These are phyloP conservation scores for Suillus luteus DNA, from an alignment of 768 basidiomycete genomes.

Conservation along the genomic window DNA sequence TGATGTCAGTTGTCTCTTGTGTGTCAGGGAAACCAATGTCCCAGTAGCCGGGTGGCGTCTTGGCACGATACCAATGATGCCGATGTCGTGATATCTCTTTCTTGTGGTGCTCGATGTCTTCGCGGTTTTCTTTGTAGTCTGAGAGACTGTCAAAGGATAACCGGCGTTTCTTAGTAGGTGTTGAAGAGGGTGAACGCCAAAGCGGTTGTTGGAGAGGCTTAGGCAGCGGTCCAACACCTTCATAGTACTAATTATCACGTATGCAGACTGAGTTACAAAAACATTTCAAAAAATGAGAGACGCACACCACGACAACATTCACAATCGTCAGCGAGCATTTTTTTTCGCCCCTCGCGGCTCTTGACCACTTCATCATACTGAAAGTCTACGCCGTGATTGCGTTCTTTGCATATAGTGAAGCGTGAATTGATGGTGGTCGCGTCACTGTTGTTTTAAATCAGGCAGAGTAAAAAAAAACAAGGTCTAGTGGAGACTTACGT, in stretches of 20 bases:
- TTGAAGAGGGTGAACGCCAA: constrained; percentile 66
- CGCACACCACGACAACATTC: constrained; percentile 79
- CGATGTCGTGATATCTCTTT: constrained; percentile 73
- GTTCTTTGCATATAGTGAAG: constrained; percentile 65
- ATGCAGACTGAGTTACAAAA: background rate
- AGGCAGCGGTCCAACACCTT: constrained; percentile 73
- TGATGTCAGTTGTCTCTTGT: constrained; percentile 78
- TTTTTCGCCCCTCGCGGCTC: constrained; percentile 58
- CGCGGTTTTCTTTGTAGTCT: constrained; percentile 32
- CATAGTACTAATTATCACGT: constrained; percentile 64
- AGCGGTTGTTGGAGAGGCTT: constrained; percentile 62
- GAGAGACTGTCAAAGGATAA: constrained; percentile 18
- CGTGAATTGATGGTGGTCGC: constrained; percentile 58
- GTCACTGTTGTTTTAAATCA: constrained; percentile 8
- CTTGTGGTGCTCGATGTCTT: constrained; percentile 55
- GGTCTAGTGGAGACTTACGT: constrained; percentile 30
- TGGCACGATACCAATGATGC: constrained; percentile 65
- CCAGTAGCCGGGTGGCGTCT: constrained; percentile 89
- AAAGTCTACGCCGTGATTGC: constrained; percentile 65
- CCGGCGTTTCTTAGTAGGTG: constrained; percentile 19
- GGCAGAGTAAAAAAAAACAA: constrained; percentile 5
- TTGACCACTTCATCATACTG: constrained; percentile 81
- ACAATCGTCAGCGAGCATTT: constrained; percentile 77
- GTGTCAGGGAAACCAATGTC: constrained; percentile 88
- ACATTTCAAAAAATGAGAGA: constrained; percentile 9